phyloP scores from a whole-genome alignment of 2,329 filamentous ascomycete genomes.

The Paracorniculantispora psalliotae region DNA sequence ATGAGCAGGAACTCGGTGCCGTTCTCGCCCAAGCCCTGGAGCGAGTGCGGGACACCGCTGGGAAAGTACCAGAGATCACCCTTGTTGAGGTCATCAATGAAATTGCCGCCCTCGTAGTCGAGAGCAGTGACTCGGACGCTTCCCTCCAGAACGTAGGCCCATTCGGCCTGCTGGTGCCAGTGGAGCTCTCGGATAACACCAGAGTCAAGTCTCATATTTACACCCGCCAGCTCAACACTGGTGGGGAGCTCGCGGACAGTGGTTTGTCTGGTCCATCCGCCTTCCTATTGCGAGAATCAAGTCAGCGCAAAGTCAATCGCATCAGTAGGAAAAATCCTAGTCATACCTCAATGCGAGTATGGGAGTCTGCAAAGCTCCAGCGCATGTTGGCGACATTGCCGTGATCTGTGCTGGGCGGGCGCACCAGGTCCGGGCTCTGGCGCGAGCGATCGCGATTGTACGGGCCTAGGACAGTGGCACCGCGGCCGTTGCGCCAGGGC shows the following conservation, averaged over 20 bases:
- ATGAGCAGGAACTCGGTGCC: slow-evolving; percentile 48
- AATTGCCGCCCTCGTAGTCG: slow-evolving; percentile 70
- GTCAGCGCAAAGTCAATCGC: slow-evolving; percentile 3
- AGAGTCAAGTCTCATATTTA: slow-evolving; percentile 71
- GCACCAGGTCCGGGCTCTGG: slow-evolving; percentile 66
- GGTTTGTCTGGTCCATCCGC: slow-evolving; percentile 72
- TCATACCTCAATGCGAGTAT: slow-evolving; percentile 55
- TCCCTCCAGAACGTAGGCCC: slow-evolving; percentile 70
- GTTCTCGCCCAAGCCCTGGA: slow-evolving; percentile 65
- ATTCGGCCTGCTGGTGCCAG: slow-evolving; percentile 78
- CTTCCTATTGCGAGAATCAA: slow-evolving; percentile 46
- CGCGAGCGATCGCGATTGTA: slow-evolving; percentile 63
- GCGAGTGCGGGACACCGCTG: slow-evolving; percentile 68
- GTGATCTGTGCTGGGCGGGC: slow-evolving; percentile 68
- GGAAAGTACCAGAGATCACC: slow-evolving; percentile 82
- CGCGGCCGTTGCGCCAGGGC: slow-evolving; percentile 59
- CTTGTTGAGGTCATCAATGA: slow-evolving; percentile 70
- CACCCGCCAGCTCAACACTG: slow-evolving; percentile 66
- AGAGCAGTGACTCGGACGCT: slow-evolving; percentile 67
- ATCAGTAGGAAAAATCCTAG: not conserved
- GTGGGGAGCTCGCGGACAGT: slow-evolving; percentile 60
- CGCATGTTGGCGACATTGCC: slow-evolving; percentile 67
- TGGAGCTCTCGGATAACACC: slow-evolving; percentile 73
- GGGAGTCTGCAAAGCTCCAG: slow-evolving; percentile 65
- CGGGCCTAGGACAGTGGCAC: slow-evolving; percentile 63